A percentile compares a stretch with the other conserved stretches of the same genome.
phyloP scores from a whole-genome alignment of 176 grass and related monocot species.

The Rhynchospora tenuis region DNA sequence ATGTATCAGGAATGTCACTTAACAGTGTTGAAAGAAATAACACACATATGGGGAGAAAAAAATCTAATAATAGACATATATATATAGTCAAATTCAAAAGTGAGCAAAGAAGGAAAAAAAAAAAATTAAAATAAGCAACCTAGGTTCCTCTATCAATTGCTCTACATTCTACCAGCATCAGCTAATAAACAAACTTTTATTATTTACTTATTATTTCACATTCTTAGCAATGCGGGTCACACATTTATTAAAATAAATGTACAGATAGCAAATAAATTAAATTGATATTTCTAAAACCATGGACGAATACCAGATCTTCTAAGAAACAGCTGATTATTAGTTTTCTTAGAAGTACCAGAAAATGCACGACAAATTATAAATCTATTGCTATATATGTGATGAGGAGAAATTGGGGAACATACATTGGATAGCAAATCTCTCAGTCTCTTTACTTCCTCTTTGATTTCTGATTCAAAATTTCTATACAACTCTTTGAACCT shows the following conservation, averaged over 20 bases:
- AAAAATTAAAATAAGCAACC: conserved; percentile 5
- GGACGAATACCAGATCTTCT: background rate
- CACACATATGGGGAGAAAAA: background rate
- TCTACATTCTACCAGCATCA: background rate
- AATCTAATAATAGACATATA: background rate
- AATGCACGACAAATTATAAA: conserved; percentile 13
- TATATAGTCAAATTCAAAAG: background rate
- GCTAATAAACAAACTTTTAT: background rate
- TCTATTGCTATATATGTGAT: conserved; percentile 15
- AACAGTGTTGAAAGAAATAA: conserved; percentile 5
- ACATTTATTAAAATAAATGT: conserved; percentile 16
- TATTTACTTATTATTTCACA: background rate
- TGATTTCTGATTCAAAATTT: conserved; percentile 43
- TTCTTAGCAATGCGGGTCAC: background rate
- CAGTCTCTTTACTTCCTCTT: conserved; percentile 43
- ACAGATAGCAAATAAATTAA: too few relatives aligned
- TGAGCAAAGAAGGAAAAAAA: background rate
- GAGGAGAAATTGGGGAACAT: conserved; percentile 28
- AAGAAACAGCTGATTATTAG: conserved; percentile 8
- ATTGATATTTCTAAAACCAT: conserved; percentile 1
- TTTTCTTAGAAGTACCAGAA: conserved; percentile 22
- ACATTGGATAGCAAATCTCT: conserved; percentile 56
- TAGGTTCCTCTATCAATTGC: background rate
- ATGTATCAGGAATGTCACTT: background rate
- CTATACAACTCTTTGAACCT: conserved; percentile 37